Evolutionary conservation across 768 basidiomycete genomes (phyloP), one percentile per base, ranked within the genome.

Genomic region (Mycena floridula): DNA sequence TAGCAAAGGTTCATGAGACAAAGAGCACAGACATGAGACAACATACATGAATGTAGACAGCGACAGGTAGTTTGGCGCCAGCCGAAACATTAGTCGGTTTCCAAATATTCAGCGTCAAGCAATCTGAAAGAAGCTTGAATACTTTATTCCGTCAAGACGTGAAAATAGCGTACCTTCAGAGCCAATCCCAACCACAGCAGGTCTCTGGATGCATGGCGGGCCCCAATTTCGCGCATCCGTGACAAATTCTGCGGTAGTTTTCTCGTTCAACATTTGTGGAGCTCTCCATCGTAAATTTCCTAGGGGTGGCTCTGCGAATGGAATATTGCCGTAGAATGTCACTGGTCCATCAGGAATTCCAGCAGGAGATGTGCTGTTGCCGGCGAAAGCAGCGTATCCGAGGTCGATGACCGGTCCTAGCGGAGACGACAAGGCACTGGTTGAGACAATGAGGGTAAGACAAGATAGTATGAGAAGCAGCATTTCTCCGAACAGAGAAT

Each of bases 151-250:
- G 20, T 12, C 3, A 37, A 36, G 23, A 32, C 23, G 15, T 6
- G 15, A 15, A 50, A n/a, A n/a, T n/a, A n/a, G n/a, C n/a, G n/a
- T n/a, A 66, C 70, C 72, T 59, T 75, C 73, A 7, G 61, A 61
- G 9, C 72, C 73, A 21, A 73, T 60, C 8, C 71, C 72, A 6
- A 70, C 67, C 1, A 60, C 61, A 7, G 74, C 73, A 4, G 74
- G 72, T 24, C 63, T 52, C 51, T 76, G 74, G 24, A 76, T 64
- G 47, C 72, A 74, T 1, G 70, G 54, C 0, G 70, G 59, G 0
- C 71, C 73, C 64, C 67, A 76, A 42, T 62, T 65, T 39, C 70
- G 51, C 22, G 72, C 71, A 52, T 74, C 73, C 12, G 58, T 53
- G 5, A 73, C 59, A 22, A 50, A 37, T 11, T 50, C 49, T 1